Base-by-base conservation (phyloP, 2,329 filamentous ascomycete genomes). In the Aspergillus transmontanensis region DNA sequence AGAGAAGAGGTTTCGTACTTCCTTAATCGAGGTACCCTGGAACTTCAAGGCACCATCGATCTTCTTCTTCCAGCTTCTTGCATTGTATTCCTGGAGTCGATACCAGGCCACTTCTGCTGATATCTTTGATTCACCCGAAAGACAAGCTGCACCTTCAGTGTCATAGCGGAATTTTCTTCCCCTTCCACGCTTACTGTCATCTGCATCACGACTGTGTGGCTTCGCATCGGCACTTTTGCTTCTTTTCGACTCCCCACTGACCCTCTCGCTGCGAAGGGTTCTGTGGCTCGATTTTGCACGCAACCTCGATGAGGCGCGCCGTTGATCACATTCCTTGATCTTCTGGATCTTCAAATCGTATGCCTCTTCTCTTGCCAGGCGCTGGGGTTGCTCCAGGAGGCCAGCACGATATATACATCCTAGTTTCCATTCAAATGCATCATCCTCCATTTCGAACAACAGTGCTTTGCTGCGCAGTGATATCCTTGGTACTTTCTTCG, bases 361-460 rank as follows among this genome's bases (percentile, higher is more conserved):
- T 0, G 94, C 94, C 68, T 96, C 93, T 75, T 97, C 93, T 50
- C 95, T 88, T 5, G 94, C 94, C 60, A 96, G 82, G 23, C 95
- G 87, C 76, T 98, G 95, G 74, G 90, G 89, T 77, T 98, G 94
- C 76, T 99, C 95, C 60, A 94, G 83, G 23, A 94, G 84, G 0
- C 96, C 95, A 53, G 92, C 88, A 36, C 94, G 89, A 76, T 98
- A 99, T 58, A 99, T 99, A 73, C 93, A 89, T 19, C 94, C 93
- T 11, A 99, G 83, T 75, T 97, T 98, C 92, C 94, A 99, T 76
- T 99, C 95, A 72, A 99, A 99, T 0, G 92, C 90, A 57, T 95
- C 94, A 75, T 99, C 95, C 78, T 99, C 95, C 41, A 99, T 84
- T 73, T 98, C 94, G 63, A 99, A 94, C 2, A 97, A 80, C 28